phyloP scores from a whole-genome alignment of 2,329 filamentous ascomycete species.

The Ophiosphaerella korrae region DNA sequence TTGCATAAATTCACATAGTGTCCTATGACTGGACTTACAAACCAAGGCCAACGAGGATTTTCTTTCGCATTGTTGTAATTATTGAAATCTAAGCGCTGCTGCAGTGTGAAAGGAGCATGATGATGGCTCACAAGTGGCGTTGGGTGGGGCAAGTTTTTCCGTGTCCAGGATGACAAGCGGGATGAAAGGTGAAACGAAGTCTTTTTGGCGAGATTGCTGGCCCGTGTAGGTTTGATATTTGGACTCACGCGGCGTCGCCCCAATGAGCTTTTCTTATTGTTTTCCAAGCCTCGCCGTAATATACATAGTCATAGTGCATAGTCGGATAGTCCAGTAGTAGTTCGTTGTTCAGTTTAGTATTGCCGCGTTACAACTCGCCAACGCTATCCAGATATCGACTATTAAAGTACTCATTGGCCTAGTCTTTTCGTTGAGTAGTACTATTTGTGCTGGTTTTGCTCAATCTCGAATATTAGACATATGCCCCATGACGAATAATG shows the following conservation, averaged over 20 bases:
- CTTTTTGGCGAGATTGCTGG: conserved; percentile 21
- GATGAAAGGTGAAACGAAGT: conserved; percentile 21
- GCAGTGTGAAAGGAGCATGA: not conserved
- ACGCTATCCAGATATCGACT: too few species aligned
- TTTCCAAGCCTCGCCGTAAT: not conserved
- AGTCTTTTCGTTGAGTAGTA: too few species aligned
- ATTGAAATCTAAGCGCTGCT: too few species aligned
- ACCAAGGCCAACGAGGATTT: not conserved
- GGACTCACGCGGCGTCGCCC: conserved; percentile 5
- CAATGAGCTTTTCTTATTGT: not conserved
- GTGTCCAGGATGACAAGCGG: conserved; percentile 5
- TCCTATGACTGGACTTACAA: not conserved
- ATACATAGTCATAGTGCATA: too few species aligned
- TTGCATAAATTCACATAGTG: not conserved
- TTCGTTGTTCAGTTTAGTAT: not conserved
- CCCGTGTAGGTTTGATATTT: conserved; percentile 15
- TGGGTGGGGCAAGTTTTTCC: conserved; percentile 22
- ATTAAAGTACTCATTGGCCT: too few species aligned
- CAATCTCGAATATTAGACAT: too few species aligned
- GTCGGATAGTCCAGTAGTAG: not conserved
- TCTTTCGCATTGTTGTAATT: too few species aligned
- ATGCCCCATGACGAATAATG: too few species aligned
- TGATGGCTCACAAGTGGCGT: not conserved
- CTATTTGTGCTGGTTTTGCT: too few species aligned
- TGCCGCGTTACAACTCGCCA: not conserved